phyloP scores from a whole-genome alignment of 1,284 basidiomycete species.

The Sutorius eximius region DNA sequence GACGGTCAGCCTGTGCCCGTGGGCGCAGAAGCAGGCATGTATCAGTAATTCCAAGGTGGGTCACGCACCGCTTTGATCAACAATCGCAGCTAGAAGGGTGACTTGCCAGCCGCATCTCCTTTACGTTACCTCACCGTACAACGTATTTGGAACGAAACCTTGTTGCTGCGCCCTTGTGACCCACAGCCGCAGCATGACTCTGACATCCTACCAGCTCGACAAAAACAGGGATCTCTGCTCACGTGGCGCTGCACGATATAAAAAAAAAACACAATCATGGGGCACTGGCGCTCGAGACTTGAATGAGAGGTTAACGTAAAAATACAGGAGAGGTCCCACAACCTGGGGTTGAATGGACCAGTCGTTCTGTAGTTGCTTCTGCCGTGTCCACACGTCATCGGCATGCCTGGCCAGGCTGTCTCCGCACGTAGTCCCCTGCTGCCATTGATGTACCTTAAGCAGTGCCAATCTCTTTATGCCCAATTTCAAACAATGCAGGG shows the following conservation, averaged over 20 bases:
- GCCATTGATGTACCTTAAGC: not conserved
- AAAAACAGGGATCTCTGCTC: not conserved
- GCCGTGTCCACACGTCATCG: not conserved
- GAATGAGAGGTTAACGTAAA: not conserved
- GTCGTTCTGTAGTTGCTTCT: not conserved
- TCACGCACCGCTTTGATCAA: not conserved
- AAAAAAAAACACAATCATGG: not conserved
- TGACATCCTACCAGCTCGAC: not conserved
- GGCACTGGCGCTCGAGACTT: not conserved
- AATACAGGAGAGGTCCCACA: not conserved
- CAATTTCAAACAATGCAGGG: not conserved
- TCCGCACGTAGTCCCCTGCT: not conserved
- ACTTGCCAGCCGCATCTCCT: not conserved
- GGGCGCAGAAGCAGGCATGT: not conserved
- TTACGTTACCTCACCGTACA: constrained; percentile 8
- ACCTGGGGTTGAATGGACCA: not conserved
- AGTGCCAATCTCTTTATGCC: not conserved
- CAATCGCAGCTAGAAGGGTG: not conserved
- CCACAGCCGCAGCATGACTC: not conserved
- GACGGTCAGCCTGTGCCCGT: not conserved
- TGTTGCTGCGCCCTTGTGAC: not conserved
- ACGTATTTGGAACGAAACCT: not conserved
- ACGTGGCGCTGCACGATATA: too few relatives aligned
- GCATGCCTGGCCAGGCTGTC: not conserved
- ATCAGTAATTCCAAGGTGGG: constrained; percentile 3